Evolutionary conservation across 2,329 filamentous ascomycete genomes (phyloP), one percentile per base, ranked within the genome.

Genomic region (Hypoxylon sp.): DNA sequence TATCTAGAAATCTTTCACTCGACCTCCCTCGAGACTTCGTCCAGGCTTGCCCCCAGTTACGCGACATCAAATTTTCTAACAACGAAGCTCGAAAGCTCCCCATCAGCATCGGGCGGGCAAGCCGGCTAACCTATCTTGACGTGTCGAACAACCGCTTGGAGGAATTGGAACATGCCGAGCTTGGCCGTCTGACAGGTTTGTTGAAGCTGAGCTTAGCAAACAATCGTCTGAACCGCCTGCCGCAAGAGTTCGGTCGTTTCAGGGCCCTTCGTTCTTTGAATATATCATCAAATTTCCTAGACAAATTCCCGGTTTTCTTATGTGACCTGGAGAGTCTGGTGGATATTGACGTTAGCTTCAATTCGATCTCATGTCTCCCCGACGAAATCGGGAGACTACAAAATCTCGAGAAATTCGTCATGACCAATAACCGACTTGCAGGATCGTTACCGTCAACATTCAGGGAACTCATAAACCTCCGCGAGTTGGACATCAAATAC

Each of bases 21-120:
- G 93, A 98, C 74, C 90, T 99, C 13, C 96, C 96, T 0, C 93
- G 94, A 76, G 96, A 99, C 79, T 99, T 99, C 77, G 94, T 99
- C 60, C 93, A 97, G 78, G 92, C 93, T 28, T 99, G 96, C 81
- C 90, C 91, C 73, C 94, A 95, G 75, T 83, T 99, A 19, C 90
- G 95, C 55, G 96, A 99, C 78, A 96, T 99, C 84, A 97, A 97
- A 76, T 99, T 92, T 80, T 94, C 93, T 73, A 95, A 94, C 76
- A 98, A 98, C 75, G 96, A 99, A 79, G 93, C 94, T 2, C 90
- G 92, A 79, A 91, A 91, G 74, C 82, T 99, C 23, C 96, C 96
- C 3, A 87, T 90, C 5, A 98, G 94, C 78, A 85, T 99, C 58
- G 90, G 92, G 70, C 85, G 94, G 73, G 95, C 96, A 25, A 90